Percentiles rank a stretch among this genome's conserved stretches.
These are phyloP conservation scores for Haplosporangium sp. DNA, from an alignment of 371 early-diverging fungal genomes.

Conservation along the genomic window DNA sequence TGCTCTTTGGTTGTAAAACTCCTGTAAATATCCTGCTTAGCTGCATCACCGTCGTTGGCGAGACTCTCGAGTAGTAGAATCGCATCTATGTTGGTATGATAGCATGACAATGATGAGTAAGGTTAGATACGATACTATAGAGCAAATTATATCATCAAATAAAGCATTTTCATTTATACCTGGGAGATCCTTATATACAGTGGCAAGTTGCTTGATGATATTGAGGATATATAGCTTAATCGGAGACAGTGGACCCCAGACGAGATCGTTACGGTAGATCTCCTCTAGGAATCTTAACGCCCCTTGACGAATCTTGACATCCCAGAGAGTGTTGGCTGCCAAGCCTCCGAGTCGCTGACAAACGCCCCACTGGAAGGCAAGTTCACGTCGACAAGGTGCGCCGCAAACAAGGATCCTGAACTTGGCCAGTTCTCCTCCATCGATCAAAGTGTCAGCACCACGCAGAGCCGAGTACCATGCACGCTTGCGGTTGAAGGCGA, in stretches of 20 bases:
- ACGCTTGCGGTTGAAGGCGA: slow-evolving; percentile 7
- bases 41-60: no score
- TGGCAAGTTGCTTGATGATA: background rate
- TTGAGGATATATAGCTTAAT: background rate
- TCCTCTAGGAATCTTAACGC: background rate
- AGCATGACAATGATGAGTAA: no score
- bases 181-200: no score
- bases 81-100: no score
- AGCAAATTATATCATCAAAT: no score
- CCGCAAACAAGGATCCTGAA: slow-evolving; percentile 6
- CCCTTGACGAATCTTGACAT: background rate
- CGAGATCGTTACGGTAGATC: background rate
- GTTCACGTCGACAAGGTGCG: slow-evolving; percentile 8
- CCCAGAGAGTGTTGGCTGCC: slow-evolving; percentile 9
- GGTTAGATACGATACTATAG: no score
- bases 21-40: no score
- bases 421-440: slow-evolving; percentile 1
- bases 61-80: no score
- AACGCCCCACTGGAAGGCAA: slow-evolving; percentile 20
- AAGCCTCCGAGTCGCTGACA: slow-evolving; percentile 18
- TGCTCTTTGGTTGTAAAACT: no score
- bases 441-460: slow-evolving; percentile 7
- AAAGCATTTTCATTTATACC: no score
- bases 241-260: background rate
- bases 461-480: slow-evolving; percentile 13